These are phyloP conservation scores for Rugosomyces carneus DNA, from an alignment of 1,284 basidiomycete genomes.

Conservation along the genomic window DNA sequence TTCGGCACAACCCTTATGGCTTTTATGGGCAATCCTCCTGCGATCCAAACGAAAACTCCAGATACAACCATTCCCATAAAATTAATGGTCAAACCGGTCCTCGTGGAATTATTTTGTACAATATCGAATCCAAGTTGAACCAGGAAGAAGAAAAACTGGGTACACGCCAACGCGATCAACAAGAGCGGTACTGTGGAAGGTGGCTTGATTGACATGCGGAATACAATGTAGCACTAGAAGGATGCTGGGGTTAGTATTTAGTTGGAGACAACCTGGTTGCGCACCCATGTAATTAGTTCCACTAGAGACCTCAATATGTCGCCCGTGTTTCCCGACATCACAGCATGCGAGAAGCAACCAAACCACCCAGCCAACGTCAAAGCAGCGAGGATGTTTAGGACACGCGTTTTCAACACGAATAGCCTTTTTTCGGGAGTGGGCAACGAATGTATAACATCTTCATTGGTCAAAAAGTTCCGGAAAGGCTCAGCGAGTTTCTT, in stretches of 20 bases:
- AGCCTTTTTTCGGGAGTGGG: slow-evolving; percentile 24
- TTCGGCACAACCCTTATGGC: slow-evolving; percentile 36
- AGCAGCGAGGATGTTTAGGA: slow-evolving; percentile 31
- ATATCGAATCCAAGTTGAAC: slow-evolving; percentile 30
- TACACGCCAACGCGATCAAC: slow-evolving; percentile 38
- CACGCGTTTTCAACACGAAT: slow-evolving; percentile 26
- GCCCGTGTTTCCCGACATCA: slow-evolving; percentile 21
- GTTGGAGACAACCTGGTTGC: slow-evolving; percentile 11
- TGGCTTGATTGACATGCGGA: slow-evolving; percentile 34
- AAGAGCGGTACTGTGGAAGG: slow-evolving; percentile 48
- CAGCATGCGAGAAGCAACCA: slow-evolving; percentile 30
- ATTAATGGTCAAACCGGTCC: slow-evolving; percentile 21
- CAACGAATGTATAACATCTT: slow-evolving; percentile 38
- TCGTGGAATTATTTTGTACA: slow-evolving; percentile 15
- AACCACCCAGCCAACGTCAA: slow-evolving; percentile 31
- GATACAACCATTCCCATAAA: slow-evolving; percentile 30
- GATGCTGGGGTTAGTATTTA: background rate
- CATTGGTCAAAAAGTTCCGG: slow-evolving; percentile 43
- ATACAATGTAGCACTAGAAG: slow-evolving; percentile 39
- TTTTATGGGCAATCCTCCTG: slow-evolving; percentile 49
- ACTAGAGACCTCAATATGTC: slow-evolving; percentile 22
- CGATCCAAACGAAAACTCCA: slow-evolving; percentile 38
- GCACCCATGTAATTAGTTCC: slow-evolving; percentile 38
- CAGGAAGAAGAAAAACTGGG: slow-evolving; percentile 29
- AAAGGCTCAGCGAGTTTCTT: slow-evolving; percentile 38